These are phyloP conservation scores for Falciphora oryzae DNA, from an alignment of 2,329 filamentous ascomycete species.

Conservation along the genomic window DNA sequence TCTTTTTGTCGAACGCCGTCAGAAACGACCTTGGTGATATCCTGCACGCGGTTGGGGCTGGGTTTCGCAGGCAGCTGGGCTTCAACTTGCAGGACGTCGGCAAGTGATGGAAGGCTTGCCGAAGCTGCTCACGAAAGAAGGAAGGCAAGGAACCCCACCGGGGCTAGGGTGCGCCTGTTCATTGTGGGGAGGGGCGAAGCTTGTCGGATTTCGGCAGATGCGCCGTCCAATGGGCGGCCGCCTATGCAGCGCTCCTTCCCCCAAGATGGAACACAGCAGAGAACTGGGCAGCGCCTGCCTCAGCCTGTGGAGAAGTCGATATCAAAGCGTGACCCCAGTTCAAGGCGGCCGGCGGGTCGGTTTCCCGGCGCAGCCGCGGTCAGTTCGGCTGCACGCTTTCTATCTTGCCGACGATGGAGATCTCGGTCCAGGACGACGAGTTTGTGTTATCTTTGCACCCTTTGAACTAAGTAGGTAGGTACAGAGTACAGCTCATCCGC, in stretches of 20 bases:
- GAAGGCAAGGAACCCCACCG: background rate
- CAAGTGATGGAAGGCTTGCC: background rate
- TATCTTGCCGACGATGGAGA: too few species aligned
- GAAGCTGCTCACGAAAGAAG: background rate
- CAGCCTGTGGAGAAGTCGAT: too few species aligned
- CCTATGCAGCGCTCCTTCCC: background rate
- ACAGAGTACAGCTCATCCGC: too few species aligned
- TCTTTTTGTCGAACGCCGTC: background rate
- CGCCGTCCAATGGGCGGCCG: background rate
- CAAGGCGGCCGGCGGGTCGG: too few species aligned
- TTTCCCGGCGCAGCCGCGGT: too few species aligned
- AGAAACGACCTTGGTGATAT: background rate
- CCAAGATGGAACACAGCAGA: background rate
- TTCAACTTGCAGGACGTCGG: background rate
- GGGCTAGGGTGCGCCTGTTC: background rate
- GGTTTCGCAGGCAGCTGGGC: too few species aligned
- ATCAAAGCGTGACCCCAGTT: too few species aligned
- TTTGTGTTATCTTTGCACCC: too few species aligned
- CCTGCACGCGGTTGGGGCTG: too few species aligned
- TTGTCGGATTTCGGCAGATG: conserved; percentile 1
- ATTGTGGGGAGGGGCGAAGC: background rate
- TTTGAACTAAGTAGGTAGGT: too few species aligned
- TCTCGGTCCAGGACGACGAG: too few species aligned
- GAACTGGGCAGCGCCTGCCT: background rate
- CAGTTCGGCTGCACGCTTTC: too few species aligned